Evolutionary conservation across 306 rosid genomes (phyloP).

Genomic region (Inga leiocalycina): DNA sequence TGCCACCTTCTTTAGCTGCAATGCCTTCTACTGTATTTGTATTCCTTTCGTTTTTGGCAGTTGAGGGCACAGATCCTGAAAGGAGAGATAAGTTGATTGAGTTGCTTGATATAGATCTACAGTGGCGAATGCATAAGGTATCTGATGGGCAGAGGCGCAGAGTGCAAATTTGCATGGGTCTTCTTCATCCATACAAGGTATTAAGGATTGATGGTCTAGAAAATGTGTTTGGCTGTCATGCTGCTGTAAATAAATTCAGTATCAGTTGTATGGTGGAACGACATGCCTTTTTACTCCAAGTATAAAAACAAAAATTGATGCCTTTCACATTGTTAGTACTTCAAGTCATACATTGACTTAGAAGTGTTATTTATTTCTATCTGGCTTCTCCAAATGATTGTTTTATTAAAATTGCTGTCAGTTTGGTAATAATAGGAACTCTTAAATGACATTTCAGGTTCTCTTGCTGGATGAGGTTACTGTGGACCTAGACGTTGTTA

Average conservation of each 20-base stretch:
- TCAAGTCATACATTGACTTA: constrained; percentile 15
- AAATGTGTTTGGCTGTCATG: constrained; percentile 10
- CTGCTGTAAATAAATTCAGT: constrained; percentile 14
- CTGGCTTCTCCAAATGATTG: background rate
- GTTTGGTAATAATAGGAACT: constrained; percentile 13
- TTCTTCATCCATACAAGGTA: constrained; percentile 95
- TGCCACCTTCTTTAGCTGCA: constrained; percentile 16
- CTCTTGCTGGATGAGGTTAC: constrained; percentile 96
- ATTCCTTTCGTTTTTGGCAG: constrained; percentile 49
- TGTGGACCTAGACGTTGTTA: constrained; percentile 93
- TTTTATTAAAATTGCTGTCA: background rate
- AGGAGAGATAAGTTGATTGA: constrained; percentile 88
- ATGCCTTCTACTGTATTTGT: constrained; percentile 19
- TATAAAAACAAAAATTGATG: constrained; percentile 3
- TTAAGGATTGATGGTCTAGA: background rate
- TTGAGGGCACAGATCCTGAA: constrained; percentile 82
- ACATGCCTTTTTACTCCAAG: background rate
- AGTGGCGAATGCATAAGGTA: constrained; percentile 98
- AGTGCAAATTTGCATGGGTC: constrained; percentile 98
- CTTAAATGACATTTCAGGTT: constrained; percentile 59
- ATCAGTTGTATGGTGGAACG: background rate
- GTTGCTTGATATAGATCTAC: constrained; percentile 86
- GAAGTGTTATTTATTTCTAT: background rate
- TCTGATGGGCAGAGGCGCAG: constrained; percentile 98
- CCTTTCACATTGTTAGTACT: constrained; percentile 6